Evolutionary conservation across 2,329 filamentous ascomycete genomes (phyloP), one percentile per base, ranked within the genome.

Genomic region (Neophaeococcomyces mojaviensis): DNA sequence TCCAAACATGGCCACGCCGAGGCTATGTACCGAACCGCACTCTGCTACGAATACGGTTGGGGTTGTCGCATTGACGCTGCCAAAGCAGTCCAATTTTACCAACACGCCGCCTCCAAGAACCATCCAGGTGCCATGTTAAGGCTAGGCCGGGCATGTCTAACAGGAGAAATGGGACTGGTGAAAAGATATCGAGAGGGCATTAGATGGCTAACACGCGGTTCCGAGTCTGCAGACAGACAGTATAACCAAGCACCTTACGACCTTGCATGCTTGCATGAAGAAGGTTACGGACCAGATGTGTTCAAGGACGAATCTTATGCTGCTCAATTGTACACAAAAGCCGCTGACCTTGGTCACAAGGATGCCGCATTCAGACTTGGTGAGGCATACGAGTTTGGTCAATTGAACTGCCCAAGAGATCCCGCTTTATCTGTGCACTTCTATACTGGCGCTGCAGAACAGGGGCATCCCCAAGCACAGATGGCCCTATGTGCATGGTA

Each of bases 401-500:
- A 82, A 52, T 74, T 97, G 47, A 81, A 78, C 55, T 98, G 92
- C 60, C 92, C 92, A 1, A 81, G 82, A 43, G 92, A 98, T 63
- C 88, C 92, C 2, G 88, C 89, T 1, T 72, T 98, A 44, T 96
- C 88, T 54, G 88, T 98, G 8, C 92, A 98, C 64, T 98, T 96
- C 62, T 98, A 98, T 69, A 98, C 90, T 1, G 84, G 82, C 20
- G 90, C 92, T 10, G 92, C 92, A 2, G 86, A 94, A 59, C 75
- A 77, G 37, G 88, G 87, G 1, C 85, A 96, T 59, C 75, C 88
- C 0, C 77, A 81, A 39, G 90, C 88, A 39, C 97, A 97, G 88
- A 95, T 98, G 89, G 90, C 90, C 3, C 73, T 98, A 7, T 98
- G 92, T 66, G 92, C 92, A 9, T 98, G 92, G 92, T 98, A 97